These are phyloP conservation scores for Candida sp. DNA, from an alignment of 1,139 yeast genomes.

Conservation along the genomic window DNA sequence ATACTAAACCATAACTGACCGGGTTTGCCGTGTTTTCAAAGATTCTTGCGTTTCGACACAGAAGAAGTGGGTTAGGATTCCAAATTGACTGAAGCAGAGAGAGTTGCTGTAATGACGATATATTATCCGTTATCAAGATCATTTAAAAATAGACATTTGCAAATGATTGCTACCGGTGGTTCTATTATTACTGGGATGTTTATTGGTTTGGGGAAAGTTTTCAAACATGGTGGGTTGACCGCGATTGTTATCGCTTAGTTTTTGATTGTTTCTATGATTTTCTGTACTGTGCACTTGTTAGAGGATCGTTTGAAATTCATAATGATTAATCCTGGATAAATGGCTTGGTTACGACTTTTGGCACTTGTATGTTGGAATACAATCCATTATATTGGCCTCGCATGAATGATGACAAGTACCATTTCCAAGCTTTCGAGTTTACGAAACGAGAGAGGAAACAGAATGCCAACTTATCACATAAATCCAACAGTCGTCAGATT, in stretches of 20 bases:
- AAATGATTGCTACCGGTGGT: slow-evolving; percentile 89
- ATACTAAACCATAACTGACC: slow-evolving; percentile 20
- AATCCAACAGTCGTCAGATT: slow-evolving; percentile 16
- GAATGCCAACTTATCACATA: slow-evolving; percentile 20
- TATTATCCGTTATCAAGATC: slow-evolving; percentile 66
- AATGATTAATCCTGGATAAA: slow-evolving; percentile 68
- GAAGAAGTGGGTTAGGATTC: slow-evolving; percentile 60
- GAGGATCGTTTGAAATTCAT: slow-evolving; percentile 64
- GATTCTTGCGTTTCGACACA: slow-evolving; percentile 55
- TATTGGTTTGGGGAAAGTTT: slow-evolving; percentile 61
- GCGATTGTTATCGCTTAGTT: slow-evolving; percentile 64
- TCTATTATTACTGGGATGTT: slow-evolving; percentile 80
- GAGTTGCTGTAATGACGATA: slow-evolving; percentile 63
- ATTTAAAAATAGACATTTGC: slow-evolving; percentile 62
- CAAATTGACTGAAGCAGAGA: slow-evolving; percentile 63
- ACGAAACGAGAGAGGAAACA: slow-evolving; percentile 13
- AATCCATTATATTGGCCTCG: slow-evolving; percentile 33
- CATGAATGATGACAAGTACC: slow-evolving; percentile 22
- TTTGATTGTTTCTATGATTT: slow-evolving; percentile 43
- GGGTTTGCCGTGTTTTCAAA: slow-evolving; percentile 38
- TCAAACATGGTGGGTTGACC: slow-evolving; percentile 68
- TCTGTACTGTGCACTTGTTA: slow-evolving; percentile 66
- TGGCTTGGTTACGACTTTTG: slow-evolving; percentile 61
- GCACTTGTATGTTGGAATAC: slow-evolving; percentile 43
- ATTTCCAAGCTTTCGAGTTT: slow-evolving; percentile 29